Base-by-base conservation (phyloP, 2,329 filamentous ascomycete genomes). In the Hypoxylon sp. region DNA sequence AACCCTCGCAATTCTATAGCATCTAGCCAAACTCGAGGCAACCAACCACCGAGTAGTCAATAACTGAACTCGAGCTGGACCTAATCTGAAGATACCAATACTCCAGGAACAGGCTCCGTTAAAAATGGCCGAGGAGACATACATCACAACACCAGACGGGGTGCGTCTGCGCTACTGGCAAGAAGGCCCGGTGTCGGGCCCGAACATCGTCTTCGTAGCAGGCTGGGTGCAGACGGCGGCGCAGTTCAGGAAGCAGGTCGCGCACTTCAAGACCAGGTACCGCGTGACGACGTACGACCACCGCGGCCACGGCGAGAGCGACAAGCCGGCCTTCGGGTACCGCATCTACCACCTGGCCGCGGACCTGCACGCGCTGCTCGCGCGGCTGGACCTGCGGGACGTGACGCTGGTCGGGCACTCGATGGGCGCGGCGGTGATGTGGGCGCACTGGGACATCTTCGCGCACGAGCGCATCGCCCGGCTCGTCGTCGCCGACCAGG, bases 251-350 rank as follows among this genome's bases (percentile, higher is more conserved):
- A 67, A 69, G 45, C 67, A 69, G 21, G 60, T 66, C 2, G 52
- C 56, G 4, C 51, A 69, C 54, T 70, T 71, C 47, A 16, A 41
- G 9, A 34, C 53, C 16, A 53, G 57, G 20, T 69, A 61, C 57
- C 67, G 62, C 19, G 63, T 69, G 12, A 70, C 66, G 5, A 66
- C 68, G 0, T 65, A 63, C 47, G 67, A 71, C 52, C 47, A 66
- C 54, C 67, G 68, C 15, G 67, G 68, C n/a, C 68, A 70, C 25
- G 67, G 68, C 29, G 67, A 68, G 15, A 71, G 67, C 8, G 69
- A 70, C 2, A 64, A 69, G 58, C 66, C 68, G 1, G 26, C 48
- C 11, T 63, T 59, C 29, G 69, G 68, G 7, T 65, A 69, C 40
- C 62, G 67, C 32, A 36, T 70, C 3, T 50, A 57, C 15, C 63